Conservation (phyloP, 2,329 filamentous ascomycete genomes). For the Beauveria varroae region DNA sequence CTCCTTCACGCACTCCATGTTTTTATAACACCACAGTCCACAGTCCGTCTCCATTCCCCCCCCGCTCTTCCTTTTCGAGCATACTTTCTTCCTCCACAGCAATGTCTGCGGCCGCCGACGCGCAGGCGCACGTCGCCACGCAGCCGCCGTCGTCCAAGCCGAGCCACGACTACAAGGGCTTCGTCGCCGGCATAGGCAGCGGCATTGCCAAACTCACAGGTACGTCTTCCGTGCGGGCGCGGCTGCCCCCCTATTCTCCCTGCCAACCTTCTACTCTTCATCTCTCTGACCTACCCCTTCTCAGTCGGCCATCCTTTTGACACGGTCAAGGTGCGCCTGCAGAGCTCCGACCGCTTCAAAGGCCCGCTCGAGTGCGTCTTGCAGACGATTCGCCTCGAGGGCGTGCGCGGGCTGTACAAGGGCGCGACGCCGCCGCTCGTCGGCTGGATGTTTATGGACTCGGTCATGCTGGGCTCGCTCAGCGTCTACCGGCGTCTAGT, state of each 20-base stretch:
- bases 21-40: background rate
- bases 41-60: background rate
- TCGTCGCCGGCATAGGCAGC: slow-evolving; percentile 92
- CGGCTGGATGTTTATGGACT: slow-evolving; percentile 99
- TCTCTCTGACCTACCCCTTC: background rate
- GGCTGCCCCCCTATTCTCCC: too few relatives aligned
- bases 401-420: slow-evolving; percentile 82
- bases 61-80: background rate
- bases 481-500: slow-evolving; percentile 83
- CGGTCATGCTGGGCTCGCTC: slow-evolving; percentile 80
- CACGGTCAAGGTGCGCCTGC: slow-evolving; percentile 91
- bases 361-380: slow-evolving; percentile 81
- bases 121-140: slow-evolving; percentile 22
- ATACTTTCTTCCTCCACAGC: background rate
- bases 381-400: slow-evolving; percentile 81
- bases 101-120: background rate
- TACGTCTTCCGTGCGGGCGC: slow-evolving; percentile 26
- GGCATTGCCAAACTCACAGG: slow-evolving; percentile 84
- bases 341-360: slow-evolving; percentile 73
- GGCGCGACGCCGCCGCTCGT: slow-evolving; percentile 85
- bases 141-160: slow-evolving; percentile 15
- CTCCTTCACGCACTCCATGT: background rate
- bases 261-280: background rate
- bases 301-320: slow-evolving; percentile 73
- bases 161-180: slow-evolving; percentile 73